Conservation (phyloP, 1,284 basidiomycete genomes). For the Rhizopogon parksii region DNA sequence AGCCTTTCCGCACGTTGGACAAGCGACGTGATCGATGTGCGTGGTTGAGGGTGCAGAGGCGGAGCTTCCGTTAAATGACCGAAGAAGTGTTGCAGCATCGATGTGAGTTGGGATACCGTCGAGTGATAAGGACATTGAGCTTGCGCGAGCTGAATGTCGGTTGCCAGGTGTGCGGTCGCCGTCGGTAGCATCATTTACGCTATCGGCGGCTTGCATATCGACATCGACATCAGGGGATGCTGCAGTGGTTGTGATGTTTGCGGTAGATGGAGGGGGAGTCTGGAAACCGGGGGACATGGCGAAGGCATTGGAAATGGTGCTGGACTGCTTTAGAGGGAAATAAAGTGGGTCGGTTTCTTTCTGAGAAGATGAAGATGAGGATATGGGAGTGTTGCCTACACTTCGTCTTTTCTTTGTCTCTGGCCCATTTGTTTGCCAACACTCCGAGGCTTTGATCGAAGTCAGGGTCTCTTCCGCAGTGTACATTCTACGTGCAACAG, state of each 20-base stretch:
- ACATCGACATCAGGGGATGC: constrained; percentile 22
- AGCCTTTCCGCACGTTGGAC: constrained; percentile 44
- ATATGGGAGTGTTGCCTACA: constrained; percentile 36
- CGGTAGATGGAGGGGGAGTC: background rate
- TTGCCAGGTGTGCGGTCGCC: constrained; percentile 16
- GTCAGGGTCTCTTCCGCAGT: constrained; percentile 47
- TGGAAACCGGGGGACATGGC: constrained; percentile 10
- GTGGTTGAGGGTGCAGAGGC: constrained; percentile 39
- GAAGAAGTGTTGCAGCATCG: constrained; percentile 27
- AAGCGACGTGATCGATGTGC: constrained; percentile 34
- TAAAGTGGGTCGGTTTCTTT: constrained; percentile 13
- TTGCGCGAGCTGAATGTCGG: constrained; percentile 23
- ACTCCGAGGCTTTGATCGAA: constrained; percentile 33
- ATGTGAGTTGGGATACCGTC: constrained; percentile 26
- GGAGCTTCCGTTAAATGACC: constrained; percentile 22
- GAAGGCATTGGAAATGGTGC: constrained; percentile 14
- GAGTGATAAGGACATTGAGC: constrained; percentile 35
- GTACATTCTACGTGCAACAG: constrained; percentile 53
- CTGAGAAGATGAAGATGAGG: constrained; percentile 23
- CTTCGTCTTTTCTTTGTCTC: constrained; percentile 46
- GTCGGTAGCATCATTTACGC: constrained; percentile 26
- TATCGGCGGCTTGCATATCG: constrained; percentile 24
- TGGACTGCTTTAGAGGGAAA: constrained; percentile 22
- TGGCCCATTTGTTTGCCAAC: constrained; percentile 30
- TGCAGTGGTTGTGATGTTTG: constrained; percentile 6